phyloP scores from a whole-genome alignment of 163 green algal genomes.

The Chlamydomonas reinhardtii region DNA sequence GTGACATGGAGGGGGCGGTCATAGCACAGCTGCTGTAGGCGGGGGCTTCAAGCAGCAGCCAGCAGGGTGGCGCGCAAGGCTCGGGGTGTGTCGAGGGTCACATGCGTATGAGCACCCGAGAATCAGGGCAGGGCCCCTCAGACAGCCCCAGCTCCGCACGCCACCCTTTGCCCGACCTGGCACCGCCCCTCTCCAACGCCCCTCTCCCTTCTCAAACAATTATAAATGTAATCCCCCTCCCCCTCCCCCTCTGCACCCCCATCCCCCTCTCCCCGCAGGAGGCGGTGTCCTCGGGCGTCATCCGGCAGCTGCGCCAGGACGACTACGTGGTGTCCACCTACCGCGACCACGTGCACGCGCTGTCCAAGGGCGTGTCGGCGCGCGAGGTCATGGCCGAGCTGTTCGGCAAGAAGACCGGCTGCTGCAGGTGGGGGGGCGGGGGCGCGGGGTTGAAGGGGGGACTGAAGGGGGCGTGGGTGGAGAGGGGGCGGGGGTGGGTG shows the following conservation, averaged over 20 bases:
- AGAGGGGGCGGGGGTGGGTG: neutral
- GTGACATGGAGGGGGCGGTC: too few relatives aligned
- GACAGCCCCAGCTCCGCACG: too few relatives aligned
- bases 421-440: conserved; percentile 72
- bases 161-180: too few relatives aligned
- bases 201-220: neutral
- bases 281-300: conserved; percentile 63
- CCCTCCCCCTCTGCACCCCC: neutral
- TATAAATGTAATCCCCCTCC: too few relatives aligned
- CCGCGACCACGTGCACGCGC: conserved; percentile 97
- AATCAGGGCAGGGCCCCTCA: too few relatives aligned
- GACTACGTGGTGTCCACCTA: conserved; percentile 99
- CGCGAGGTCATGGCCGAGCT: conserved; percentile 97
- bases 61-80: too few relatives aligned
- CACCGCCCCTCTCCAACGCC: too few relatives aligned
- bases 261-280: conserved; percentile 14
- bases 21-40: too few relatives aligned
- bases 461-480: neutral
- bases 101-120: too few relatives aligned
- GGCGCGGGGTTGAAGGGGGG: neutral
- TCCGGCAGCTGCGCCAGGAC: conserved; percentile 81
- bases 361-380: conserved; percentile 88
- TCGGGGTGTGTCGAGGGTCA: too few relatives aligned
- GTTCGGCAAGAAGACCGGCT: conserved; percentile 98
- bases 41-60: too few relatives aligned